Conservation (phyloP, 371 early-diverging fungal genomes). For the Mortierella sp. region DNA sequence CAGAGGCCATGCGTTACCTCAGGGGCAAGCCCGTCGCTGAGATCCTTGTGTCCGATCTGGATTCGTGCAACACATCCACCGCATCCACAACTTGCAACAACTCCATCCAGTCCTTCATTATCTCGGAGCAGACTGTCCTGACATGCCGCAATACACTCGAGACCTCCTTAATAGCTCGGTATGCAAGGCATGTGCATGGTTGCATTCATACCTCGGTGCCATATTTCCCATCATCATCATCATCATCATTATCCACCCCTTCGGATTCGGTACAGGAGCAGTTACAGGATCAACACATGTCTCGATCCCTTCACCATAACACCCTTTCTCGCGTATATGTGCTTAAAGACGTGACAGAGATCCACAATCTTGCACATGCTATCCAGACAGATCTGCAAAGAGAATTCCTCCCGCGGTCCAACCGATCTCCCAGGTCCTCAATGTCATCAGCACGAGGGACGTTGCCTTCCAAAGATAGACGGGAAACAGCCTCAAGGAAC, state of each 20-base stretch:
- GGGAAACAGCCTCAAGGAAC: not conserved
- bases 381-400: slow-evolving; percentile 2
- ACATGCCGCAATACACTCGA: not conserved
- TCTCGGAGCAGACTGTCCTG: not conserved
- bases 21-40: slow-evolving; percentile 21
- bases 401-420: not conserved
- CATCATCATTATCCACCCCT: not conserved
- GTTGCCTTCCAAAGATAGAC: not conserved
- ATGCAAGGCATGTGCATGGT: slow-evolving; percentile 23
- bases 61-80: not conserved
- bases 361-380: slow-evolving; percentile 18
- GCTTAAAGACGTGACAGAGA: slow-evolving; percentile 43
- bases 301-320: not conserved
- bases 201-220: slow-evolving; percentile 26
- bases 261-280: not conserved
- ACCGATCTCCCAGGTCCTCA: slow-evolving; percentile 2
- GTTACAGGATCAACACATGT: slow-evolving; percentile 1
- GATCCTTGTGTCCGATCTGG: slow-evolving; percentile 20
- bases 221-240: not conserved
- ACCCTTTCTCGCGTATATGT: slow-evolving; percentile 26
- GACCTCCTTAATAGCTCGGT: not conserved
- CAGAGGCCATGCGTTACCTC: slow-evolving; percentile 4
- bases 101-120: slow-evolving; percentile 12
- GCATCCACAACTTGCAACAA: not conserved
- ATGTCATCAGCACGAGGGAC: not conserved